Percentiles rank a stretch among this genome's conserved stretches.
These are phyloP conservation scores for Angomonas deanei DNA, from an alignment of 208 protist species.

Conservation along the genomic window DNA sequence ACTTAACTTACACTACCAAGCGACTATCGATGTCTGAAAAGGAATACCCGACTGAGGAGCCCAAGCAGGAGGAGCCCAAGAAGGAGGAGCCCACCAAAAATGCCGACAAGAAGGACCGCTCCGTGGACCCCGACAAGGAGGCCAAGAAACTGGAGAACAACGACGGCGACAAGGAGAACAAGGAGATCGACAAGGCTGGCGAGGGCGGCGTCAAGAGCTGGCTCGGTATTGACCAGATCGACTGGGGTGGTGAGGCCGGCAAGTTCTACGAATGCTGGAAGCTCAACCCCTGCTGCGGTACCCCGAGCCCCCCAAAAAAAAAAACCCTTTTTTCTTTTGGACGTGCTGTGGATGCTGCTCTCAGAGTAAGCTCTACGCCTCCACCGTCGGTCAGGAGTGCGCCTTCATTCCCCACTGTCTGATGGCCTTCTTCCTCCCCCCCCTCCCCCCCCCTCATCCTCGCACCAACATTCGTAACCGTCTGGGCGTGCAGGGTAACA, in stretches of 20 bases:
- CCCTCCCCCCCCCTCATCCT: constrained; percentile 22
- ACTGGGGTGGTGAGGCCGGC: constrained; percentile 46
- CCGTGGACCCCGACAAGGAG: no score
- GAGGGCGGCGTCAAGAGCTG: no score
- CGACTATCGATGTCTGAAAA: no score
- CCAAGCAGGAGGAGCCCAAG: no score
- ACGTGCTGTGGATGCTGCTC: constrained; percentile 31
- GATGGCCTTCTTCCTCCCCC: constrained; percentile 29
- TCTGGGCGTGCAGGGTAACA: constrained; percentile 40
- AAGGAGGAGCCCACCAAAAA: no score
- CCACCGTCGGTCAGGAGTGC: constrained; percentile 44
- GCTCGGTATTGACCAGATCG: constrained; percentile 52
- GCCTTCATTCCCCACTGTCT: constrained; percentile 46
- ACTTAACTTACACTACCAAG: no score
- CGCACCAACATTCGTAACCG: constrained; percentile 54
- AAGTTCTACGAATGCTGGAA: constrained; percentile 60
- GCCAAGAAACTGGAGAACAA: no score
- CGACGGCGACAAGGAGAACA: no score
- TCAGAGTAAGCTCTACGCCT: constrained; percentile 49
- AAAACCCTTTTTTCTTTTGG: constrained; percentile 42
- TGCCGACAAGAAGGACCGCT: no score
- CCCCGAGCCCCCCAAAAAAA: constrained; percentile 23
- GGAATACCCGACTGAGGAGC: no score
- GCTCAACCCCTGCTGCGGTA: constrained; percentile 48
- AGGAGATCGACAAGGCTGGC: no score